Conservation (phyloP, 2,329 filamentous ascomycete species). For the Aureobasidium zeae region DNA sequence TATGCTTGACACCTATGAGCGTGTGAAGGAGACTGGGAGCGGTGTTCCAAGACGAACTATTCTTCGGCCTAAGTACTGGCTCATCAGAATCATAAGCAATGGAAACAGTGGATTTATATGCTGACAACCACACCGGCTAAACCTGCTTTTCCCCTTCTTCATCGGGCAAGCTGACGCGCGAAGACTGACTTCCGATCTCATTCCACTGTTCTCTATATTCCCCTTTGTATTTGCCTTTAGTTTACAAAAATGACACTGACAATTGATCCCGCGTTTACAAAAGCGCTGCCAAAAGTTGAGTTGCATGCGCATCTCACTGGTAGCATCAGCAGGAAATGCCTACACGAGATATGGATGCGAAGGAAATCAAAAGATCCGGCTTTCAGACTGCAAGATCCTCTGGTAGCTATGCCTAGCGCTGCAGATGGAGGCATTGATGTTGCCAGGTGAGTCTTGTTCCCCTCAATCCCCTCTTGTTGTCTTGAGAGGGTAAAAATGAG, state of each 20-base stretch:
- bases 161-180: too few relatives aligned
- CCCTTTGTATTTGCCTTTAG: too few relatives aligned
- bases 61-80: too few relatives aligned
- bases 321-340: constrained; percentile 61
- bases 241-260: neutral
- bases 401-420: constrained; percentile 53
- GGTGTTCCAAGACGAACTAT: too few relatives aligned
- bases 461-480: neutral
- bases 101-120: too few relatives aligned
- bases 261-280: constrained; percentile 23
- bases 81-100: too few relatives aligned
- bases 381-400: constrained; percentile 56
- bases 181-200: too few relatives aligned
- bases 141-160: too few relatives aligned
- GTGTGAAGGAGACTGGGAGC: too few relatives aligned
- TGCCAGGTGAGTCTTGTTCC: constrained; percentile 1
- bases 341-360: constrained; percentile 63
- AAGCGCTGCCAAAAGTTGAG: constrained; percentile 40
- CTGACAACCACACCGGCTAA: too few relatives aligned
- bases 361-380: constrained; percentile 43
- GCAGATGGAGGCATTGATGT: constrained; percentile 40
- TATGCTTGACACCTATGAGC: too few relatives aligned
- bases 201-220: too few relatives aligned
- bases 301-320: constrained; percentile 74
- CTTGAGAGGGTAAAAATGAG: neutral